Base-by-base conservation (phyloP, 2,329 filamentous ascomycete genomes). In the Fusarium pilosicola region DNA sequence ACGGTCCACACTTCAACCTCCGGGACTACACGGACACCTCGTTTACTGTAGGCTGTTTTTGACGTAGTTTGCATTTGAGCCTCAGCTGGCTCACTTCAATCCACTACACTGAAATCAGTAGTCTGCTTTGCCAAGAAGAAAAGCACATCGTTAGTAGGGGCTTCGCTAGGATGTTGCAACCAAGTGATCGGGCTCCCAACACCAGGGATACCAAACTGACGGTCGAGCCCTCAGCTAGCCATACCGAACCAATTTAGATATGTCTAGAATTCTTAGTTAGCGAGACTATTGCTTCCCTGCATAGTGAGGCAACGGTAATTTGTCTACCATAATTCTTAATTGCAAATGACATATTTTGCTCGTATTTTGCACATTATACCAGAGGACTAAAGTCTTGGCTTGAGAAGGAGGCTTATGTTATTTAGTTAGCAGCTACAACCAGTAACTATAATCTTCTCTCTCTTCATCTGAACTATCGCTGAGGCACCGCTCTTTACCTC, bases 171-270 rank as follows among this genome's bases (percentile, higher is more conserved):
- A 15, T 46, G 6, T 7, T 4, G 6, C 9, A 15, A 22, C 13
- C 26, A 28, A 15, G 26, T 6, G 14, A 28, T 22, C 14, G 26
- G 13, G 20, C 26, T 7, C 14, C 9, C 26, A 17, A 4, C 9
- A 15, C 13, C 6, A 3, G 39, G 1, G 9, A 30, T 5, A n/a
- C 14, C 9, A 3, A 22, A 0, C 26, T 22, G 26, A 6, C 15
- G 6, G 4, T 15, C 6, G 13, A 48, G 9, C 18, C 13, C 24
- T 46, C 44, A 46, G 24, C 24, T 28, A 22, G 18, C 45, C 26
- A 30, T 8, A 26, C 7, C 4, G 9, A 12, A 8, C 45, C 9
- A 15, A 30, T 24, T 44, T 24, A 12, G 41, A 24, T 7, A 32
- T 30, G 26, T 30, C 45, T 48, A 30, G 20, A 48, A 2, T 7